These are phyloP conservation scores for Brassica juncea DNA, from an alignment of 345 rosid species.

Conservation along the genomic window DNA sequence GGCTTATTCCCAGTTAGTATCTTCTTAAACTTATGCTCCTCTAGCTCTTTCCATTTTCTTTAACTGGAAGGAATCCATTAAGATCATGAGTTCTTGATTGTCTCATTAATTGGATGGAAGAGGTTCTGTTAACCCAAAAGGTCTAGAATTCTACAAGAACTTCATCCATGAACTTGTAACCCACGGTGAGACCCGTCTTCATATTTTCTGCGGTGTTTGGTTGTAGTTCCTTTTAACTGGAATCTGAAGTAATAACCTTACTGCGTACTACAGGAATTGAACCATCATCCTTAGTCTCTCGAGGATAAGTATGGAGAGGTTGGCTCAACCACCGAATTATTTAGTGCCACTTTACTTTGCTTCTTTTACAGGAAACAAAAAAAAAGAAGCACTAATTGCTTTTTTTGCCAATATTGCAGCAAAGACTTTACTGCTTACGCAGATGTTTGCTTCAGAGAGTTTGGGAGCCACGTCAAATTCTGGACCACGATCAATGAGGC, in stretches of 20 bases:
- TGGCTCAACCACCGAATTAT: conserved; percentile 55
- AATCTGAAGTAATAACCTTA: neutral
- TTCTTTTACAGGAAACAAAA: neutral
- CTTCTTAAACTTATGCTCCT: too few species aligned
- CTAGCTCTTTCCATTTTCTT: too few species aligned
- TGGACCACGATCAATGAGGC: conserved; percentile 78
- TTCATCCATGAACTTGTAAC: conserved; percentile 48
- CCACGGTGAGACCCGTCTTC: conserved; percentile 39
- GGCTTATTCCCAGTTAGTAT: too few species aligned
- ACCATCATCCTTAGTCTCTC: conserved; percentile 59
- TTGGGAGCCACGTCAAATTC: conserved; percentile 57
- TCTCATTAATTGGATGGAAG: too few species aligned
- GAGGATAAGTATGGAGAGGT: conserved; percentile 69
- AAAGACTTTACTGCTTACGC: neutral
- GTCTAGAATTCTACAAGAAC: too few species aligned
- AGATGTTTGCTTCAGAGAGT: conserved; percentile 55
- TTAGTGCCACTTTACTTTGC: conserved; percentile 22
- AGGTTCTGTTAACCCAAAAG: too few species aligned
- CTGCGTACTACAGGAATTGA: conserved; percentile 47
- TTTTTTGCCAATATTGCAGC: neutral
- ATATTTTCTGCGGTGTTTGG: neutral
- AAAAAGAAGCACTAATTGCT: neutral
- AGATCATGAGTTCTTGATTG: too few species aligned
- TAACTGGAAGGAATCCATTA: too few species aligned
- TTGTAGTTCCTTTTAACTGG: too few species aligned